Percentiles rank a stretch among this genome's conserved stretches.
Conservation (phyloP, 2,329 filamentous ascomycete genomes). For the Onygenales sp. region DNA sequence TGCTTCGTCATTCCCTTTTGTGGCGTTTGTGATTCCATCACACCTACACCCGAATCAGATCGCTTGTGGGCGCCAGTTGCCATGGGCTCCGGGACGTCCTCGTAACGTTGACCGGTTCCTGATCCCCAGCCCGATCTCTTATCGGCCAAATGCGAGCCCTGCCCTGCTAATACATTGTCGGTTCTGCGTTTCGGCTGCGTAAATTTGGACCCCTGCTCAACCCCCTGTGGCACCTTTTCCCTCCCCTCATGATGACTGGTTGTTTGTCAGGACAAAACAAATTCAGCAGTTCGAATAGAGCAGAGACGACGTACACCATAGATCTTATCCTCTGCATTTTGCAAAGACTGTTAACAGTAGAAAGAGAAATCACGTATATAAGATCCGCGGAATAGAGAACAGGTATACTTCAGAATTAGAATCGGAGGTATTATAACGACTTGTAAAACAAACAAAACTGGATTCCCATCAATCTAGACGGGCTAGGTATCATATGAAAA, state of each 20-base stretch:
- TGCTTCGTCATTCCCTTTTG: not conserved
- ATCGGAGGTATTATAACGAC: too few species aligned
- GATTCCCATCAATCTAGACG: too few species aligned
- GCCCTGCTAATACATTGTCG: not conserved
- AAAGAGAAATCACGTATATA: too few species aligned
- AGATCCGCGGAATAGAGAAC: too few species aligned
- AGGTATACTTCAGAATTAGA: too few species aligned
- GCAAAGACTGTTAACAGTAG: not conserved
- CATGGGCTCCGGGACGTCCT: not conserved
- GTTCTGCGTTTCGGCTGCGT: not conserved
- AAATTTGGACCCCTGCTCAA: not conserved
- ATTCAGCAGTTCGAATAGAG: not conserved
- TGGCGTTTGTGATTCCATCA: not conserved
- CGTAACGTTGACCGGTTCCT: not conserved
- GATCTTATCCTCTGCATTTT: not conserved
- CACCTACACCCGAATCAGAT: not conserved
- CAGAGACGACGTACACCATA: not conserved
- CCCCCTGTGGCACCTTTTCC: not conserved
- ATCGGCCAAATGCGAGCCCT: constrained; percentile 2
- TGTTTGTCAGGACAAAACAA: not conserved
- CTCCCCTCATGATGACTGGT: not conserved
- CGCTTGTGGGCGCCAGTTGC: not conserved
- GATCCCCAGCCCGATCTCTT: constrained; percentile 11
- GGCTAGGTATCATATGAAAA: too few species aligned
- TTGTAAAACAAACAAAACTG: too few species aligned